Conservation (phyloP, 371 early-diverging fungal species). For the Mortierella polycephala region DNA sequence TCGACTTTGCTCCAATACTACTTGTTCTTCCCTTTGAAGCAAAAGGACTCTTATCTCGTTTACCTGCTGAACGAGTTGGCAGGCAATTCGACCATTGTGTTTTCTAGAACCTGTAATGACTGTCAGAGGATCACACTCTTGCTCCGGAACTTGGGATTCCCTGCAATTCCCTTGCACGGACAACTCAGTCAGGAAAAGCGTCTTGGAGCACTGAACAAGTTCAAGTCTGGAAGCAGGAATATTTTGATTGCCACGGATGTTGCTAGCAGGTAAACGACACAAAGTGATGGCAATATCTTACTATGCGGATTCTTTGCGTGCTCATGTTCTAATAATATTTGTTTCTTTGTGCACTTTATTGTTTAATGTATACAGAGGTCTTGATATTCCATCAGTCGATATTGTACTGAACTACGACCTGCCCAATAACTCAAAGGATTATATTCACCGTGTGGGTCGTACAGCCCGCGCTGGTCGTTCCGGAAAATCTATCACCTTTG, state of each 20-base stretch:
- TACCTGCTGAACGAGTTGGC: conserved; percentile 93
- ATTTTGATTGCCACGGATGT: conserved; percentile 98
- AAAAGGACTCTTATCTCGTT: conserved; percentile 94
- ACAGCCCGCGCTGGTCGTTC: conserved; percentile 96
- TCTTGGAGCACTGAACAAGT: conserved; percentile 89
- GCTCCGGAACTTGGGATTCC: conserved; percentile 91
- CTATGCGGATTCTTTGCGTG: no score
- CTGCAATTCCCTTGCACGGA: conserved; percentile 94
- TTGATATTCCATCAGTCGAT: conserved; percentile 98
- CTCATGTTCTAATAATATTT: neutral
- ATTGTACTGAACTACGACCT: conserved; percentile 97
- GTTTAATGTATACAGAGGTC: conserved; percentile 70
- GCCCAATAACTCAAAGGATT: conserved; percentile 93
- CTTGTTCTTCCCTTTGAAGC: conserved; percentile 94
- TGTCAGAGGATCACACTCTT: conserved; percentile 87
- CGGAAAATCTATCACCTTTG: conserved; percentile 95
- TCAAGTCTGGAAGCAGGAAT: conserved; percentile 86
- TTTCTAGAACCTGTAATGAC: conserved; percentile 89
- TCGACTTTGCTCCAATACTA: conserved; percentile 94
- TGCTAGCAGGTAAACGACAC: conserved; percentile 66
- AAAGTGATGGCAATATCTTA: no score
- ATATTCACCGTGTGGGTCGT: conserved; percentile 98
- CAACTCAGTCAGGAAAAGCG: conserved; percentile 94
- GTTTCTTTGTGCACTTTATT: neutral
- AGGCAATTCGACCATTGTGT: conserved; percentile 91